Evolutionary conservation across 2,329 filamentous ascomycete genomes (phyloP).

Genomic region (Cladosporium phlei): DNA sequence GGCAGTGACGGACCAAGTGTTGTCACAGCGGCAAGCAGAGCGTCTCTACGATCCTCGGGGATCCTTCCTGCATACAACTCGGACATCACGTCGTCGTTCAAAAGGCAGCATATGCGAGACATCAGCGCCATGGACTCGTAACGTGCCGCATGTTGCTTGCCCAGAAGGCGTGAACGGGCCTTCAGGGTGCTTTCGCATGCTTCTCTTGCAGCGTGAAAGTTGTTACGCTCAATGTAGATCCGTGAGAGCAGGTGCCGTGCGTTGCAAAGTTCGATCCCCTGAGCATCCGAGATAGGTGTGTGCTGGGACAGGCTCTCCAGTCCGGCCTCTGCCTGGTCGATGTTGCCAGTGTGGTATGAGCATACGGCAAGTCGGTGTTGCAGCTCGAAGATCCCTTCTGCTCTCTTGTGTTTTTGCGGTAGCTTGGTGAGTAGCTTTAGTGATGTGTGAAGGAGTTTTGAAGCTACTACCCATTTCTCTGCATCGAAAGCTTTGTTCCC

Average conservation of each 20-base stretch:
- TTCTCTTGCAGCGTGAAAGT: background rate
- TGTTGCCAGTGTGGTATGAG: constrained; percentile 23
- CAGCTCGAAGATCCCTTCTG: constrained; percentile 25
- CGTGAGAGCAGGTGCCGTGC: constrained; percentile 27
- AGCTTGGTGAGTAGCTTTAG: constrained; percentile 24
- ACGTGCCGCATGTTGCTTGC: constrained; percentile 24
- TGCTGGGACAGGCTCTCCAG: constrained; percentile 21
- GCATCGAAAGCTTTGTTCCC: constrained; percentile 25
- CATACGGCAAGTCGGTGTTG: constrained; percentile 28
- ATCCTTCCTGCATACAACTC: constrained; percentile 16
- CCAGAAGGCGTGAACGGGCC: constrained; percentile 24
- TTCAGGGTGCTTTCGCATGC: constrained; percentile 28
- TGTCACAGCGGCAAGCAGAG: background rate
- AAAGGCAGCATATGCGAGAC: constrained; percentile 24
- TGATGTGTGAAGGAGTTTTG: constrained; percentile 26
- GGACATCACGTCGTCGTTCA: constrained; percentile 13
- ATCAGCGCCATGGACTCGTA: constrained; percentile 29
- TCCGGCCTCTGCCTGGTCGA: constrained; percentile 23
- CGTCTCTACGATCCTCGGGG: constrained; percentile 12
- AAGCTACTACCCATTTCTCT: constrained; percentile 23
- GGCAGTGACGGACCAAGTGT: background rate
- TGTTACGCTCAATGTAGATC: constrained; percentile 22
- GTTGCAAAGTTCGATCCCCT: constrained; percentile 20
- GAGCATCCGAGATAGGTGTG: constrained; percentile 17
- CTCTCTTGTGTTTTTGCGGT: constrained; percentile 18